Evolutionary conservation across 2,329 filamentous ascomycete genomes (phyloP).

Genomic region (Fusarium musae): DNA sequence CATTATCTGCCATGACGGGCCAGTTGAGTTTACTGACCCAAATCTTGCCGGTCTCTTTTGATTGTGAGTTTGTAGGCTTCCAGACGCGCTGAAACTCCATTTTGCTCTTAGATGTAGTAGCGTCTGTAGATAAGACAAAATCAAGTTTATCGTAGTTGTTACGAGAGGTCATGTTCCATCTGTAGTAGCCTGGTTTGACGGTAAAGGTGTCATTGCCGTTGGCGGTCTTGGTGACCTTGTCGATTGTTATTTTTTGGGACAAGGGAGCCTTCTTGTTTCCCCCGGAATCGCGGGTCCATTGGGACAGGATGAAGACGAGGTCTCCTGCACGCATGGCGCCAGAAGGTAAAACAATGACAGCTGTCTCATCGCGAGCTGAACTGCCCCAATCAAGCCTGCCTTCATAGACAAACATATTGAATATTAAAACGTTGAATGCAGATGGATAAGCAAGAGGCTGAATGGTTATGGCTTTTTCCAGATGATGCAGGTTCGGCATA

Average conservation of each 20-base stretch:
- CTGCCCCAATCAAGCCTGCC: conserved; percentile 31
- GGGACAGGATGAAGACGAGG: conserved; percentile 24
- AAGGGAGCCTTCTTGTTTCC: conserved; percentile 20
- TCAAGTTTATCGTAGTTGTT: conserved; percentile 18
- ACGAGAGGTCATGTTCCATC: conserved; percentile 14
- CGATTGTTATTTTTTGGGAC: conserved; percentile 22
- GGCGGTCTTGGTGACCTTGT: conserved; percentile 2
- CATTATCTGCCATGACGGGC: neutral
- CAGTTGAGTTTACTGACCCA: conserved; percentile 37
- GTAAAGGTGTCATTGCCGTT: conserved; percentile 9
- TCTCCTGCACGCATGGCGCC: conserved; percentile 29
- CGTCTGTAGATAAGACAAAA: conserved; percentile 16
- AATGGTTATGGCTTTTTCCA: accelerated
- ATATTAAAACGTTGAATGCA: accelerated
- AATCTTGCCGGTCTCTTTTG: neutral
- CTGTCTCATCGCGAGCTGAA: conserved; percentile 30
- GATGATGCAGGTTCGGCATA: too few relatives aligned
- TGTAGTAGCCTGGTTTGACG: conserved; percentile 10
- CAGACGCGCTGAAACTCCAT: conserved; percentile 24
- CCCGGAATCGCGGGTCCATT: conserved; percentile 18
- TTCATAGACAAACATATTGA: conserved; percentile 26
- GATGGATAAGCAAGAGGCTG: neutral
- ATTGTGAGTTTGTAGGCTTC: neutral
- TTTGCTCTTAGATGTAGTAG: neutral
- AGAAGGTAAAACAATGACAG: conserved; percentile 18